Conservation (phyloP, 176 grass and related monocot genomes). For the Paspalum notatum region DNA sequence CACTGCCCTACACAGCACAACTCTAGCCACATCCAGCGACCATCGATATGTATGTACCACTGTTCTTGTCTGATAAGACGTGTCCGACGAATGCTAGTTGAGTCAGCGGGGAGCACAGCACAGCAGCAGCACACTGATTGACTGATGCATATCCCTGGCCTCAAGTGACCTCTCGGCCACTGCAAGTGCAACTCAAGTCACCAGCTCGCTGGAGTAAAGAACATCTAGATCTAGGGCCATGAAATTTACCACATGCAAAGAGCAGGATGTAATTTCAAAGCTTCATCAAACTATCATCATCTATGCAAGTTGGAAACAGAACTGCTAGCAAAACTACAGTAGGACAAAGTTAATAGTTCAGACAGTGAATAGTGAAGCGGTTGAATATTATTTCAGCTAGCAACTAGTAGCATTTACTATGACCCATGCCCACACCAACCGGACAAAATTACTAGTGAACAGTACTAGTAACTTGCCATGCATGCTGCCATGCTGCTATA, state of each 20-base stretch:
- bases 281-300: neutral
- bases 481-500: neutral
- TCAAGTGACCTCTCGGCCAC: conserved; percentile 1
- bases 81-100: conserved; percentile 46
- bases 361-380: neutral
- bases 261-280: neutral
- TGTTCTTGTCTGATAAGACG: conserved; percentile 50
- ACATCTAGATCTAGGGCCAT: neutral
- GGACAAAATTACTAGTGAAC: neutral
- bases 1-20: neutral
- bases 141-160: too few relatives aligned
- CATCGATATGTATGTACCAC: conserved; percentile 10
- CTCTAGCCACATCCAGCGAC: neutral
- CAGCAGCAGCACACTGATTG: too few relatives aligned
- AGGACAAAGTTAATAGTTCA: neutral
- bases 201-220: too few relatives aligned
- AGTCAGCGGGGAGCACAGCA: neutral
- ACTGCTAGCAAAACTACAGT: neutral
- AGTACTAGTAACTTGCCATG: neutral
- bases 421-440: neutral
- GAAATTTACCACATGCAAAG: neutral
- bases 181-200: neutral
- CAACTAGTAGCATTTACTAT: conserved; percentile 16
- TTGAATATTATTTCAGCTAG: neutral
- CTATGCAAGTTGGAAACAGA: neutral